Conservation (phyloP, 345 rosid genomes). For the Clausena lansium region DNA sequence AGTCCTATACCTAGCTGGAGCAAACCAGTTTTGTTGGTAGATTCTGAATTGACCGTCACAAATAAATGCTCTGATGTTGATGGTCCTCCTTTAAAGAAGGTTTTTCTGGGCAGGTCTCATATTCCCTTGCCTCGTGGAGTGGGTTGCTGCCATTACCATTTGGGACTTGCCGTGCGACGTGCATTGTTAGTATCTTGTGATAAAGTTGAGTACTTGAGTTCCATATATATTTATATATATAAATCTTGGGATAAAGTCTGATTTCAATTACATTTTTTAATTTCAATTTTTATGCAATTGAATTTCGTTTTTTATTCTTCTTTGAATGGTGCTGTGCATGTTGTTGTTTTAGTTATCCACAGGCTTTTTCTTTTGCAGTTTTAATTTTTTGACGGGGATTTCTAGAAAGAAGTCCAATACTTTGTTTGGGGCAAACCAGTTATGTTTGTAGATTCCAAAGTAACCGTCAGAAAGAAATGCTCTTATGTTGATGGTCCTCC, state of each 20-base stretch:
- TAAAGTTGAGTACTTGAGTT: no score
- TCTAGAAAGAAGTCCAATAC: slow-evolving; percentile 14
- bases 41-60: no score
- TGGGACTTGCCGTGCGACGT: slow-evolving; percentile 45
- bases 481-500: slow-evolving; percentile 23
- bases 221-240: no score
- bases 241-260: no score
- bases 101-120: slow-evolving; percentile 38
- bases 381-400: slow-evolving; percentile 17
- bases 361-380: background rate
- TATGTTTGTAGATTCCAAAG: slow-evolving; percentile 25
- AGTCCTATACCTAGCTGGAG: slow-evolving; percentile 19
- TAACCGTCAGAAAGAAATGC: slow-evolving; percentile 34
- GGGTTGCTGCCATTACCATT: slow-evolving; percentile 43
- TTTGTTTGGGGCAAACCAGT: slow-evolving; percentile 26
- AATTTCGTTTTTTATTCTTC: no score
- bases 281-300: no score
- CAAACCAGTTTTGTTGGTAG: background rate
- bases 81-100: slow-evolving; percentile 3
- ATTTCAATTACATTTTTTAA: no score
- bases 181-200: background rate
- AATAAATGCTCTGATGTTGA: slow-evolving; percentile 14
- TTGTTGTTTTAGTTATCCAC: no score
- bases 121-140: slow-evolving; percentile 54
- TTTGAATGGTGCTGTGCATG: background rate